A percentile compares a stretch with the other conserved stretches of the same genome.
These are phyloP conservation scores for Arabidopsis lyrata DNA, from an alignment of 441 rosid genomes.

Conservation along the genomic window DNA sequence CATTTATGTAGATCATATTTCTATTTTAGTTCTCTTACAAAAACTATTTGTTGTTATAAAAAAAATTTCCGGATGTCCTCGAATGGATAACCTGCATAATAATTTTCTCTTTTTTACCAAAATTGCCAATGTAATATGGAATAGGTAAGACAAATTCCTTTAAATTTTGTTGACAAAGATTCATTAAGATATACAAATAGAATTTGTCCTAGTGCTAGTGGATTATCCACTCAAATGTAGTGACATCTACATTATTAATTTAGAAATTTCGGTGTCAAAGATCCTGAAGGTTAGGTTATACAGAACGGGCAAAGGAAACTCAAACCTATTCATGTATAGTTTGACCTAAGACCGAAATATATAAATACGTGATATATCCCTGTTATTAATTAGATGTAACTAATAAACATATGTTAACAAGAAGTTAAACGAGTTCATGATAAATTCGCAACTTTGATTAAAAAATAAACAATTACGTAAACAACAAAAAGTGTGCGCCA, in stretches of 20 bases:
- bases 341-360: neutral
- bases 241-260: neutral
- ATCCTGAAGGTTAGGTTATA: neutral
- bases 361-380: neutral
- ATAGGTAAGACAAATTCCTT: neutral
- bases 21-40: neutral
- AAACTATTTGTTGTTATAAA: neutral
- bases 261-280: neutral
- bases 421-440: neutral
- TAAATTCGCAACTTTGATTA: neutral
- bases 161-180: neutral
- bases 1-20: neutral
- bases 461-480: neutral
- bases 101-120: neutral
- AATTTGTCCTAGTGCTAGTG: neutral
- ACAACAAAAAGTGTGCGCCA: neutral
- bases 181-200: neutral
- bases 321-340: neutral
- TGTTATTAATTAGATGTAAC: neutral
- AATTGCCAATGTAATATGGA: neutral
- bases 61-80: neutral
- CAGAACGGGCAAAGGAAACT: neutral
- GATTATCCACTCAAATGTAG: neutral
- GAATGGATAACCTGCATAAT: neutral
- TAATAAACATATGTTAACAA: neutral